Evolutionary conservation across 140 eudicot genomes (phyloP), one percentile per base, ranked within the genome.

Genomic region (Erigeron philadelphicus): DNA sequence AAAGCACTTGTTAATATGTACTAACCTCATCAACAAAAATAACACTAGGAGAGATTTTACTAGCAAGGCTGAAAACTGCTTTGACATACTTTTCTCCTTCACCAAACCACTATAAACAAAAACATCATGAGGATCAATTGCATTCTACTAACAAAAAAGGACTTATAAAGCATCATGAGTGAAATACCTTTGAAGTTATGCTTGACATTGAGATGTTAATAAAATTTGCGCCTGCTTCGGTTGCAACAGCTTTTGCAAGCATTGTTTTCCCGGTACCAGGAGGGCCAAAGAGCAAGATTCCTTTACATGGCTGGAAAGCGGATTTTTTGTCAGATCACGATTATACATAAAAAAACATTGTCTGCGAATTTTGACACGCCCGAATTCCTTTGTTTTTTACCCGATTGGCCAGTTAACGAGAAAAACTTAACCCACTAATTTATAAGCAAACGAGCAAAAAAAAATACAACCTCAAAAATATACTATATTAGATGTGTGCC

Each of bases 171-270:
- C 8, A 40, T 48, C 67, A 64, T 3, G 58, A 40, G 38, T 42
- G 19, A 23, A n/a, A 38, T 76, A 86, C 98, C 85, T 92, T 92
- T 4, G 98, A 92, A 7, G 96, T 82, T 53, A 92, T 86, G 84
- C 90, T 87, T 8, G 98, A 92, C 95, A 88, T 86, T 0, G 95
- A 88, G 56, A 92, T 92, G 79, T 88, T 92, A 60, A 92, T 92
- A 75, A 92, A 92, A 79, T 92, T 92, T 48, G 96, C 98, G 75
- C 98, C 98, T 35, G 98, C 96, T 56, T 88, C 98, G 8, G 98
- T 92, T 12, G 98, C 98, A 73, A 92, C 93, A 61, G 96, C 96
- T 78, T 88, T 92, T 31, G 98, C 98, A 71, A 92, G 98, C 96
- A 92, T 88, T 5, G 98, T 92, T 78, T 88, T 92, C 61, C 96